These are phyloP conservation scores for Aspergillus affinis DNA, from an alignment of 495 filamentous ascomycete species.

Conservation along the genomic window DNA sequence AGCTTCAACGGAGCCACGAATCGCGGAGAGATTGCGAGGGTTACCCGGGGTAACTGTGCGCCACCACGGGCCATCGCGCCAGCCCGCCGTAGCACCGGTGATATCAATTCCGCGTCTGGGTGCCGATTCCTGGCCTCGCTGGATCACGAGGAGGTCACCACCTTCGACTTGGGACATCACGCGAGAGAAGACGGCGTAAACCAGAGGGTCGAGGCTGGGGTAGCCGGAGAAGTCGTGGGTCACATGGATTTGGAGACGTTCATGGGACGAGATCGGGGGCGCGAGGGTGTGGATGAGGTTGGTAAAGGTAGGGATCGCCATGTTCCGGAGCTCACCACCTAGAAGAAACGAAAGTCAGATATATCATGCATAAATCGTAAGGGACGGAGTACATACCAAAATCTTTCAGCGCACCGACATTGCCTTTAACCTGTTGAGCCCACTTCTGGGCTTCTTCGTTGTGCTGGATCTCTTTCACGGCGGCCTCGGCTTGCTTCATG, in stretches of 20 bases:
- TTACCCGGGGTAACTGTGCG: constrained; percentile 59
- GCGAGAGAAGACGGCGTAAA: constrained; percentile 89
- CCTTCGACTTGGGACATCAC: constrained; percentile 99
- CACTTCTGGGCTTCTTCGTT: constrained; percentile 96
- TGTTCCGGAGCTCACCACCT: constrained; percentile 88
- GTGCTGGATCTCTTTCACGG: constrained; percentile 91
- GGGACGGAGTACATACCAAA: constrained; percentile 61
- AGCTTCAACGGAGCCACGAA: constrained; percentile 78
- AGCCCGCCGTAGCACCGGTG: constrained; percentile 57
- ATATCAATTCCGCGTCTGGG: constrained; percentile 62
- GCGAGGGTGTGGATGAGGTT: constrained; percentile 92
- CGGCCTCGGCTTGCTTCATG: constrained; percentile 90
- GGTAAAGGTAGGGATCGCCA: constrained; percentile 92
- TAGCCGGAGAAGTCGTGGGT: constrained; percentile 95
- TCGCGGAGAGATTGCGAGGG: constrained; percentile 74
- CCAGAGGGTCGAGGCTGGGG: constrained; percentile 88
- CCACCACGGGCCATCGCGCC: constrained; percentile 98
- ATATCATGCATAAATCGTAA: neutral
- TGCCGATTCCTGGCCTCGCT: constrained; percentile 82
- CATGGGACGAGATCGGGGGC: constrained; percentile 94
- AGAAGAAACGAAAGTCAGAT: constrained; percentile 21
- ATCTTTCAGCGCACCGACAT: constrained; percentile 77
- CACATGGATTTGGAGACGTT: constrained; percentile 96
- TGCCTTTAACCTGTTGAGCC: constrained; percentile 92
- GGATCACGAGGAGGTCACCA: constrained; percentile 93